Base-by-base conservation (phyloP, 177 flowering plant genomes). In the Vitis hybrid region DNA sequence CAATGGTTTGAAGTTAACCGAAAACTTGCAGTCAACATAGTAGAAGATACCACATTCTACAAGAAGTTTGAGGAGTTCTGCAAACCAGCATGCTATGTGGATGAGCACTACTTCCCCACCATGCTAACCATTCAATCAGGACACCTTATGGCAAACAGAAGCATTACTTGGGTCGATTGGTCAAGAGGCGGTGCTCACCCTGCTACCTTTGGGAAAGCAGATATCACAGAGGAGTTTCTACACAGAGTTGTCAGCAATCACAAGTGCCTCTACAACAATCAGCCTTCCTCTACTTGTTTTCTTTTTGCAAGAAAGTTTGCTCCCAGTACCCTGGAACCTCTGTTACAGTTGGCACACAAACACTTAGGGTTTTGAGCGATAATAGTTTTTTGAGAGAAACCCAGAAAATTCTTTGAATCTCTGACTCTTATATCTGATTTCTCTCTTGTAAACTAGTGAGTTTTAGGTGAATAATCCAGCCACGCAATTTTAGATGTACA, bases 181-280 rank as follows among this genome's bases (percentile, higher is more conserved):
- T 83, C 88, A 13, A 78, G 87, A 52, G 90, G 90, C 7, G 90
- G 90, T 2, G 67, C 87, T 56, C 90, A 87, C 66, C 90, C 90
- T 0, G 84, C 82, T n/a, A 83, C 82, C 11, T 87, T 83, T 68
- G 85, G 83, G 21, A 66, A 72, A 48, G 49, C 72, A 0, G 86
- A 85, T 58, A 67, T 85, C 21, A 78, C 82, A 1, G 81, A 67
- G 59, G 83, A 70, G 45, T 85, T 87, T 26, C 32, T 87, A 55
- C 68, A 68, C 74, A 77, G 68, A 60, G 45, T 81, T n/a, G 62
- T 11, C 5, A 70, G 66, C 32, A 74, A 75, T 62, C 68, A 63
- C 0, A 30, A 54, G 9, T 86, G 90, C 75, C 34, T 8, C 15
- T 85, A 83, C 79, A 86, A 85, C 62, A 19, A 76, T 21, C 75